Conservation (phyloP, 371 early-diverging fungal species). For the Mucor lusitanicus region DNA sequence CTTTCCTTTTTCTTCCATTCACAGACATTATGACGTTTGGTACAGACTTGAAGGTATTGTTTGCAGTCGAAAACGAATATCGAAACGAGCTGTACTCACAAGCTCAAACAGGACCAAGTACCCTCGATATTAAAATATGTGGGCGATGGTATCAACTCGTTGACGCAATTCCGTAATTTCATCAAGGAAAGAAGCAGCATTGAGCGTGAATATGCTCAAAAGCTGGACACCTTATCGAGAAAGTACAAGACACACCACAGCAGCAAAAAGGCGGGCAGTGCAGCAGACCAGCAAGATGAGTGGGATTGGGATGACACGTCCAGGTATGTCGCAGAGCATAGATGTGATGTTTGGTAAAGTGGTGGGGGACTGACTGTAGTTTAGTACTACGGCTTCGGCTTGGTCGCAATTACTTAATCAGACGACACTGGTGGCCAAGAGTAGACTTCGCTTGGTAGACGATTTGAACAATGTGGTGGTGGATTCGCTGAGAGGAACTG, state of each 20-base stretch:
- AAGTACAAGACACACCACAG: slow-evolving; percentile 55
- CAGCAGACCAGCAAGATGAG: slow-evolving; percentile 27
- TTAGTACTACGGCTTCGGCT: slow-evolving; percentile 18
- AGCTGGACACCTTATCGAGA: slow-evolving; percentile 67
- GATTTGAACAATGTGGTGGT: slow-evolving; percentile 48
- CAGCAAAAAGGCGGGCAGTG: background rate
- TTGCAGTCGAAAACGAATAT: background rate
- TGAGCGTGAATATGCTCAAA: slow-evolving; percentile 77
- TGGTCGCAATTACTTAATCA: slow-evolving; percentile 66
- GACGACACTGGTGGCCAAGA: slow-evolving; percentile 60
- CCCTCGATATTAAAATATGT: slow-evolving; percentile 60
- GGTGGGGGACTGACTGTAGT: background rate
- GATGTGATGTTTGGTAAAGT: background rate
- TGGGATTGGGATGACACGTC: slow-evolving; percentile 37
- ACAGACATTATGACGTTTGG: slow-evolving; percentile 21
- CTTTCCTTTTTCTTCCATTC: slow-evolving; percentile 2
- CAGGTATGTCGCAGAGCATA: slow-evolving; percentile 19
- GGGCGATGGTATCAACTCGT: slow-evolving; percentile 60
- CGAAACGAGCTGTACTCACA: background rate
- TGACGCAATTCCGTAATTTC: slow-evolving; percentile 74
- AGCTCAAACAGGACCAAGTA: slow-evolving; percentile 53
- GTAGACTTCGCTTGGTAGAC: slow-evolving; percentile 62
- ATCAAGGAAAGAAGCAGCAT: slow-evolving; percentile 72
- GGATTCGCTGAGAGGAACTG: slow-evolving; percentile 61
- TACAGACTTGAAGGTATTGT: slow-evolving; percentile 17